These are phyloP conservation scores for Microdochium bolleyi DNA, from an alignment of 2,329 filamentous ascomycete genomes.

Conservation along the genomic window DNA sequence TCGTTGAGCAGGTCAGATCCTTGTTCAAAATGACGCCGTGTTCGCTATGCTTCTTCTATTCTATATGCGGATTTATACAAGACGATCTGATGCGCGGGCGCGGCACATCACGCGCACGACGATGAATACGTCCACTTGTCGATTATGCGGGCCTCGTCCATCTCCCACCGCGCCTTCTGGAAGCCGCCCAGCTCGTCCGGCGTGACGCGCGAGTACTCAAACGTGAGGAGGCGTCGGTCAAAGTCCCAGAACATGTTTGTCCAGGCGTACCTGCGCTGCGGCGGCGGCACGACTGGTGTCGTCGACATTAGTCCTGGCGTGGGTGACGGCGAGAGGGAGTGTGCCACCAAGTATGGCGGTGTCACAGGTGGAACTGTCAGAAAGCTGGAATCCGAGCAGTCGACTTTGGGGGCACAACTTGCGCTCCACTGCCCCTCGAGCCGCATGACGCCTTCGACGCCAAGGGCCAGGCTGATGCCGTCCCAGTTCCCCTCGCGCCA, in stretches of 20 bases:
- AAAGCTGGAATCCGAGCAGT: background rate
- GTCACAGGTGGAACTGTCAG: background rate
- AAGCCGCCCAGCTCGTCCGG: conserved; percentile 9
- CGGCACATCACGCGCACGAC: too few relatives aligned
- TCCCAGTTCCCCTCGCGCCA: conserved; percentile 18
- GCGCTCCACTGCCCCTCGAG: conserved; percentile 11
- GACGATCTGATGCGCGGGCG: too few relatives aligned
- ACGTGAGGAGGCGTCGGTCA: conserved; percentile 11
- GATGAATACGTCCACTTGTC: background rate
- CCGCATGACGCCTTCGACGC: conserved; percentile 9
- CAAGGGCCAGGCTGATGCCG: conserved; percentile 10
- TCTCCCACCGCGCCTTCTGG: conserved; percentile 8
- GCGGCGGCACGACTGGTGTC: background rate
- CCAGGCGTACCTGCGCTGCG: conserved; percentile 12
- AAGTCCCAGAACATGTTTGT: conserved; percentile 18
- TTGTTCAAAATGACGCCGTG: too few relatives aligned
- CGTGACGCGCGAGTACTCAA: conserved; percentile 14
- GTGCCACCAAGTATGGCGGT: background rate
- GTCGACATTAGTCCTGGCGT: background rate
- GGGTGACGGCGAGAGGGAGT: background rate
- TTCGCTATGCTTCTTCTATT: too few relatives aligned
- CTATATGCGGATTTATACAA: too few relatives aligned
- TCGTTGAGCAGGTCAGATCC: too few relatives aligned
- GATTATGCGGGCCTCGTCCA: background rate
- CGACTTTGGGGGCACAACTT: background rate